A percentile compares a stretch with the other conserved stretches of the same genome.
Conservation (phyloP, 129 eudicot genomes). For the Flaveria linearis region DNA sequence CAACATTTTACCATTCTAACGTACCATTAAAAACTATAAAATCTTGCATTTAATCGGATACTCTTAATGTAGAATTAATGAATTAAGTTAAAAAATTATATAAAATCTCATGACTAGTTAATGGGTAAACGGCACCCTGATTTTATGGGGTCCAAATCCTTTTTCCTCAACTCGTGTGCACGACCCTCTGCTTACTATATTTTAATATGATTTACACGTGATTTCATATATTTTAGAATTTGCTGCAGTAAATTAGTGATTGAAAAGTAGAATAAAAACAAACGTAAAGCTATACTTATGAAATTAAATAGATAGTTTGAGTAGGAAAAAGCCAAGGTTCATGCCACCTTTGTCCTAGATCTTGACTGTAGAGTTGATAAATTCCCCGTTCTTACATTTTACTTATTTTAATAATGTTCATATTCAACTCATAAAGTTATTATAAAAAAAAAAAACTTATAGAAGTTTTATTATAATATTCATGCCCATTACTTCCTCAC, state of each 20-base stretch:
- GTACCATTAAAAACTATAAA: no score
- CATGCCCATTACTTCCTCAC: no score
- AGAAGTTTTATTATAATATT: no score
- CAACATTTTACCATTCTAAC: no score
- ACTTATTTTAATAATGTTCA: neutral
- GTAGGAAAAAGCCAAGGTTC: slow-evolving; percentile 37
- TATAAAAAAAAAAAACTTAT: no score
- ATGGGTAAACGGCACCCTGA: slow-evolving; percentile 24
- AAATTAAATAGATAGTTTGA: slow-evolving; percentile 31
- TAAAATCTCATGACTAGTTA: neutral
- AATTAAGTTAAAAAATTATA: no score
- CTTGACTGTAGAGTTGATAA: slow-evolving; percentile 30
- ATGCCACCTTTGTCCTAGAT: slow-evolving; percentile 42
- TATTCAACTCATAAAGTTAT: no score
- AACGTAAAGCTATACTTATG: slow-evolving; percentile 22
- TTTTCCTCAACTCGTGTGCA: slow-evolving; percentile 37
- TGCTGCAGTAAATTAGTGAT: slow-evolving; percentile 15
- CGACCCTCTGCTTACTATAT: slow-evolving; percentile 28
- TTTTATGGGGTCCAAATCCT: slow-evolving; percentile 39
- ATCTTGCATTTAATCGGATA: no score
- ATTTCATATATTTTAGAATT: slow-evolving; percentile 6
- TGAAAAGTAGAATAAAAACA: slow-evolving; percentile 11
- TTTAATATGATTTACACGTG: slow-evolving; percentile 32
- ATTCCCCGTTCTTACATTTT: slow-evolving; percentile 16
- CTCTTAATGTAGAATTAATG: no score